Base-by-base conservation (phyloP, 129 eudicot genomes). In the Scalesia atractyloides region DNA sequence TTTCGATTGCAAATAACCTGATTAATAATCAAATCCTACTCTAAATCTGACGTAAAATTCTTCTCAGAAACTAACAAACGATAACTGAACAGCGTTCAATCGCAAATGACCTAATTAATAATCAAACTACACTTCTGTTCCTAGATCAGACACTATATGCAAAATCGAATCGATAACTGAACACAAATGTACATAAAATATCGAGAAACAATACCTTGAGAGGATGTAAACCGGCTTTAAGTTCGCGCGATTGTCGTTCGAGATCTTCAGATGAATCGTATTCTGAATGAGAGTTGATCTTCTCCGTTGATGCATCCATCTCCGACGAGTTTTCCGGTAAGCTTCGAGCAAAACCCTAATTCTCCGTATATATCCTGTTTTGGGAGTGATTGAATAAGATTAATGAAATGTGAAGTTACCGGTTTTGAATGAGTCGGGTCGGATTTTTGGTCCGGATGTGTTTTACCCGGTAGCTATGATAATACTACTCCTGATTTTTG, bases 141-240 rank as follows among this genome's bases (percentile, higher is more conserved):
- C 75, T 53, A 14, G 48, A 61, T 73, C 20, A 73, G 18, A 44
- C 1, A 48, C 9, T 16, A 61, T 14, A 19, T 51, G 0, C 15
- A 33, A 46, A 73, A 41, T 9, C 46, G 46, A 60, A 9, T 47
- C 20, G 53, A 36, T n/a, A 62, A 11, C 11, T 37, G 7, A 26
- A 18, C 26, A 30, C 16, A 15, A 9, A 69, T 22, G 5, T 4
- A 48, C 36, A 14, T 34, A 69, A 59, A 37, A 4, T 37, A 37
- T 11, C 1, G 54, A 15, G 7, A 62, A 16, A 41, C 24, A 14
- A 41, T 34, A 91, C 97, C 91, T 83, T 87, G 73, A 91, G 97
- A 74, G 97, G 97, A 72, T 91, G 95, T 19, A 91, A 73, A 57
- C 97, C 97, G 46, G 91, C 91, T 84, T 87, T 91, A 78, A 91